A percentile compares a stretch with the other conserved stretches of the same genome.
These are phyloP conservation scores for Saccharomycopsis schoenii DNA, from an alignment of 805 yeast genomes.

Conservation along the genomic window DNA sequence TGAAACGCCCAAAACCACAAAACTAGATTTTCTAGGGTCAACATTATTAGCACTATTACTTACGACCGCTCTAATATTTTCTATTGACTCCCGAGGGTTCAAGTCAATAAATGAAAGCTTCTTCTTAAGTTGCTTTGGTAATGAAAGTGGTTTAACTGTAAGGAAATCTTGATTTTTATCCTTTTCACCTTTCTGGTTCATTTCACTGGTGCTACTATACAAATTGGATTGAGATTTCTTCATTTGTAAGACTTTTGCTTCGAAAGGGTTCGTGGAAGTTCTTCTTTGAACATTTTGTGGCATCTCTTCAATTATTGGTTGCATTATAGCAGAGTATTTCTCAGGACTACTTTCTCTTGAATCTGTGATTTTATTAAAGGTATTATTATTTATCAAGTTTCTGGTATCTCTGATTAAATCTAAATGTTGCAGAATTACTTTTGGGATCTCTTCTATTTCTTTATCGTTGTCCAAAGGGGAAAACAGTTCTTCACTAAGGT, in stretches of 20 bases:
- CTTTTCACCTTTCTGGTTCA: not conserved
- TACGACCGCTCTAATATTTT: not conserved
- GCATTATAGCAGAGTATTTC: not conserved
- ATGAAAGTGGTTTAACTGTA: not conserved
- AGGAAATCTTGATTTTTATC: not conserved
- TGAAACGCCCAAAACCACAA: not conserved
- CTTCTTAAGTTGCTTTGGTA: not conserved
- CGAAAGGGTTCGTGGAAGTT: slow-evolving; percentile 1
- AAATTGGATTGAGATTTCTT: not conserved
- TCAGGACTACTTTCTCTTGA: not conserved
- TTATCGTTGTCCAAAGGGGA: slow-evolving; percentile 13
- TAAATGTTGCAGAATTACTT: not conserved
- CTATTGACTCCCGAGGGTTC: not conserved
- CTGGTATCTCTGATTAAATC: not conserved
- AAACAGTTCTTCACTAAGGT: not conserved
- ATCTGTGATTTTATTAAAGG: not conserved
- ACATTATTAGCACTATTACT: not conserved
- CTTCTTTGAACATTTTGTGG: not conserved
- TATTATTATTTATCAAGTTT: not conserved
- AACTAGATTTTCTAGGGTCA: not conserved
- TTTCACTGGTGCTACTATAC: not conserved
- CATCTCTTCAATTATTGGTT: not conserved
- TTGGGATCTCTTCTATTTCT: not conserved
- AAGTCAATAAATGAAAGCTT: not conserved
- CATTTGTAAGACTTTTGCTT: not conserved